phyloP scores from a whole-genome alignment of 1,139 yeast species.

The Lizanozyma gosingica region DNA sequence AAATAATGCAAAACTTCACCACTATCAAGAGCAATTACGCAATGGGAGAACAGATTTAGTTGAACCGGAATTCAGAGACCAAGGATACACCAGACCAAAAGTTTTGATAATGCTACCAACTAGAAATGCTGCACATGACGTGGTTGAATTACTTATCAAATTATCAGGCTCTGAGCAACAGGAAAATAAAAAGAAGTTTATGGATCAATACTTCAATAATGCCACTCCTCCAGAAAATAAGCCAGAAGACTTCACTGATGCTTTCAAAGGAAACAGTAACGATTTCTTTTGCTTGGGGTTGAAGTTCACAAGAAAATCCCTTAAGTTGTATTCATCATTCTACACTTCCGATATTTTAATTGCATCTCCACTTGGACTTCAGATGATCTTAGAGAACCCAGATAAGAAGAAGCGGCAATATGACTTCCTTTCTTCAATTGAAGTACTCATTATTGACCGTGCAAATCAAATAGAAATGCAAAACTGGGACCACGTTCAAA shows the following conservation, averaged over 20 bases:
- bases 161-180: conserved; percentile 65
- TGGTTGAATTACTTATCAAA: conserved; percentile 54
- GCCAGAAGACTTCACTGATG: conserved; percentile 74
- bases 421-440: conserved; percentile 86
- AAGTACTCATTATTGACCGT: conserved; percentile 69
- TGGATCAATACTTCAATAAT: conserved; percentile 54
- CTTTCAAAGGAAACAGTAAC: conserved; percentile 83
- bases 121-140: conserved; percentile 64
- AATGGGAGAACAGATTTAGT: conserved; percentile 23
- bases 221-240: conserved; percentile 50
- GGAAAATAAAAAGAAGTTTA: conserved; percentile 74
- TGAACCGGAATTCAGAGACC: conserved; percentile 67
- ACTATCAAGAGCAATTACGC: conserved; percentile 34
- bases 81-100: conserved; percentile 92
- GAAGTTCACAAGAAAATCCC: conserved; percentile 79
- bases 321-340: conserved; percentile 77
- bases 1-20: conserved; percentile 53
- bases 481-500: conserved; percentile 79
- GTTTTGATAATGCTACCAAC: conserved; percentile 80
- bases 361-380: conserved; percentile 89
- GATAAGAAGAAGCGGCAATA: conserved; percentile 48
- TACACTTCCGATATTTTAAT: conserved; percentile 78
- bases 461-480: conserved; percentile 88
- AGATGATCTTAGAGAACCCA: conserved; percentile 64
- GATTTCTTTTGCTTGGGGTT: conserved; percentile 88